A percentile compares a stretch with the other conserved stretches of the same genome.
Evolutionary conservation across 305 asterid genomes (phyloP).

Genomic region (Lippia alba): DNA sequence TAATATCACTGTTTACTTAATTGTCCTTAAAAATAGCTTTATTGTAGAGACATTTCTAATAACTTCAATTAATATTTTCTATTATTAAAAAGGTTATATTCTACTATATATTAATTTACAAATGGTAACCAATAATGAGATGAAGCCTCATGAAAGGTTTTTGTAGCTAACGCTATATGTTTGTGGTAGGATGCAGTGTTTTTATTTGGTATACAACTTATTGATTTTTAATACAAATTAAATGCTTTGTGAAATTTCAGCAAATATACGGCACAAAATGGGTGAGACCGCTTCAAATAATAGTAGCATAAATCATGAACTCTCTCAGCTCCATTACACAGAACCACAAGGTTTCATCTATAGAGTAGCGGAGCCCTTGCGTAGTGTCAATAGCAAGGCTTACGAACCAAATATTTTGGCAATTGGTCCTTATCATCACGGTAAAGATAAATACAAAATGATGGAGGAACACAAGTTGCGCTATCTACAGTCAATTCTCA

Average conservation of each 20-base stretch:
- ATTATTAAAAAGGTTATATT: too few relatives aligned
- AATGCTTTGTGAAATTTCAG: background rate
- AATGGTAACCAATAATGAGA: too few relatives aligned
- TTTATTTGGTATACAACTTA: too few relatives aligned
- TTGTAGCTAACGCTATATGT: too few relatives aligned
- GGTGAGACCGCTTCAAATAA: background rate
- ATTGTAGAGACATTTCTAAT: too few relatives aligned
- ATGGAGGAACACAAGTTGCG: constrained; percentile 12
- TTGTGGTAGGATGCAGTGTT: too few relatives aligned
- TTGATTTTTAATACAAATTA: too few relatives aligned
- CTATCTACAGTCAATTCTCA: background rate
- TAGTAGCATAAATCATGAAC: background rate
- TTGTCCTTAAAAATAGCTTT: too few relatives aligned
- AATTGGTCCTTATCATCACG: constrained; percentile 4
- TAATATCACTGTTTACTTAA: too few relatives aligned
- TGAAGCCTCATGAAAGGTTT: too few relatives aligned
- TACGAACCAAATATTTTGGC: constrained; percentile 5
- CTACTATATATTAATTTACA: too few relatives aligned
- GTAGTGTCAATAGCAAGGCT: background rate
- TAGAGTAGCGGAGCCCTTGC: background rate
- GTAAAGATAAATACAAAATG: background rate
- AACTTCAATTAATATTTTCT: too few relatives aligned
- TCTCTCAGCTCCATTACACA: background rate
- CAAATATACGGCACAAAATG: background rate
- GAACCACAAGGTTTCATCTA: background rate